Conservation (phyloP, 2,329 filamentous ascomycete genomes). For the Aspergillus thermomutatus region DNA sequence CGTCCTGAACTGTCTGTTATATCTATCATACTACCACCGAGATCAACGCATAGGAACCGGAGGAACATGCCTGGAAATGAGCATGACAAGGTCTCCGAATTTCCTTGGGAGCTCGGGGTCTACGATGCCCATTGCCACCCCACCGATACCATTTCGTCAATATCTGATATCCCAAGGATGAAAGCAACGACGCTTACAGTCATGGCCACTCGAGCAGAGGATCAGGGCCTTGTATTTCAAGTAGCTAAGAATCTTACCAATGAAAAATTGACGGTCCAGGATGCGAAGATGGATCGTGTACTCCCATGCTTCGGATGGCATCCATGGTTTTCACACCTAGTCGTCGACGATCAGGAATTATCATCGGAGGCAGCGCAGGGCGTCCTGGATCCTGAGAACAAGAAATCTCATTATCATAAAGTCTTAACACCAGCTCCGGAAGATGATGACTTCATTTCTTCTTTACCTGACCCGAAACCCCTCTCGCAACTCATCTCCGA, state of each 20-base stretch:
- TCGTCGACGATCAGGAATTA: conserved; percentile 44
- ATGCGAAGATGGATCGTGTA: conserved; percentile 41
- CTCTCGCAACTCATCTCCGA: conserved; percentile 52
- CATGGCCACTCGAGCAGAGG: conserved; percentile 61
- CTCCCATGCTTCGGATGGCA: conserved; percentile 66
- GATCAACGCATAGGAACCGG: neutral
- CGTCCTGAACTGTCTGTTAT: neutral
- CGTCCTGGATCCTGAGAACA: conserved; percentile 20
- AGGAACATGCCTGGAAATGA: conserved; percentile 1
- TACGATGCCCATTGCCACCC: conserved; percentile 66
- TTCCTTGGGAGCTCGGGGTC: conserved; percentile 62
- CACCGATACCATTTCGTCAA: conserved; percentile 60
- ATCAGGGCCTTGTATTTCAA: conserved; percentile 57
- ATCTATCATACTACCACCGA: neutral
- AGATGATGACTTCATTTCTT: conserved; percentile 49
- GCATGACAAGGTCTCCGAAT: conserved; percentile 27
- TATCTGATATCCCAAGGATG: conserved; percentile 55
- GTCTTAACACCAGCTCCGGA: conserved; percentile 49
- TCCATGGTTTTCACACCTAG: conserved; percentile 65
- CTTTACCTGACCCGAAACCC: conserved; percentile 53
- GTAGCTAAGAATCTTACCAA: conserved; percentile 41
- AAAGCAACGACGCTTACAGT: conserved; percentile 56
- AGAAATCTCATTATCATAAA: conserved; percentile 51
- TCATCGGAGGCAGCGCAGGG: conserved; percentile 16
- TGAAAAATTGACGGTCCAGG: conserved; percentile 25